A percentile compares a stretch with the other conserved stretches of the same genome.
These are phyloP conservation scores for Mallotus nudiflorus DNA, from an alignment of 345 rosid genomes.

Conservation along the genomic window DNA sequence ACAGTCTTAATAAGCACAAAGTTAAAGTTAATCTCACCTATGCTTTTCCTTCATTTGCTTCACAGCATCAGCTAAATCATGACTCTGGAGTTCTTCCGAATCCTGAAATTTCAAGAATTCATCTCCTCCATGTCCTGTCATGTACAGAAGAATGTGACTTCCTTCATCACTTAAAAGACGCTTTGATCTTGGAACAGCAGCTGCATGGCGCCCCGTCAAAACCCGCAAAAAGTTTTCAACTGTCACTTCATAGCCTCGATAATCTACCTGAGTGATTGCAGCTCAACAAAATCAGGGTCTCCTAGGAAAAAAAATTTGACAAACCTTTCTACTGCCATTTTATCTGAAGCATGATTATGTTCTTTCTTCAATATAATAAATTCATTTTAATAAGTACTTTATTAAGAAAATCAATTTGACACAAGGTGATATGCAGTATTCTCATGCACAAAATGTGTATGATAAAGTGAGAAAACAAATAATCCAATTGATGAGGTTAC, in stretches of 20 bases:
- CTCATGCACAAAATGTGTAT: neutral
- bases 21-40: slow-evolving; percentile 45
- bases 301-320: neutral
- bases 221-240: slow-evolving; percentile 89
- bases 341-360: neutral
- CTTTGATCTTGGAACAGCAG: slow-evolving; percentile 98
- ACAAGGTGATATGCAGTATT: neutral
- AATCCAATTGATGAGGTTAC: neutral
- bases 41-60: slow-evolving; percentile 98
- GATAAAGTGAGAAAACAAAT: neutral
- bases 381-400: neutral
- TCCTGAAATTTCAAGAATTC: slow-evolving; percentile 96
- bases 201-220: slow-evolving; percentile 85
- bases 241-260: slow-evolving; percentile 97
- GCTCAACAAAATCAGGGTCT: slow-evolving; percentile 31
- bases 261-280: slow-evolving; percentile 74
- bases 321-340: slow-evolving; percentile 2
- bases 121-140: slow-evolving; percentile 99
- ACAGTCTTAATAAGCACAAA: slow-evolving; percentile 17
- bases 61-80: slow-evolving; percentile 98
- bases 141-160: slow-evolving; percentile 93
- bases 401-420: neutral
- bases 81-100: slow-evolving; percentile 96
- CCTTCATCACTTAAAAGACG: slow-evolving; percentile 98
- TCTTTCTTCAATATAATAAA: neutral